A percentile compares a stretch with the other conserved stretches of the same genome.
phyloP scores from a whole-genome alignment of 768 basidiomycete genomes.

The Tephrocybe sp. region DNA sequence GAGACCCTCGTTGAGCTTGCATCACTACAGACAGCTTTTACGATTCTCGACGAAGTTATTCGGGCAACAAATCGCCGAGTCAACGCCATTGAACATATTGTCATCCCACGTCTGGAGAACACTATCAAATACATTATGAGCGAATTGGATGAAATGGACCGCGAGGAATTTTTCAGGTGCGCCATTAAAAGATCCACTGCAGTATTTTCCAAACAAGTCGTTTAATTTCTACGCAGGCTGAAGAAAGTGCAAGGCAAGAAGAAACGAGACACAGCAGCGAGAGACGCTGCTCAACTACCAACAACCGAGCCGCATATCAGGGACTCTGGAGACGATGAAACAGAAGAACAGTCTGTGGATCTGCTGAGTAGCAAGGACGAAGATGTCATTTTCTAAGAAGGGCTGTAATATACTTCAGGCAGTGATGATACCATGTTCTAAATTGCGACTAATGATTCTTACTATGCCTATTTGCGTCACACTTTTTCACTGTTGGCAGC shows the following conservation, averaged over 20 bases:
- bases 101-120: conserved; percentile 94
- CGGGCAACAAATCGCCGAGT: conserved; percentile 98
- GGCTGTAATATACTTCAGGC: background rate
- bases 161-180: conserved; percentile 90
- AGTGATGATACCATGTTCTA: background rate
- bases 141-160: conserved; percentile 98
- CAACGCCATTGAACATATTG: conserved; percentile 96
- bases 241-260: conserved; percentile 99
- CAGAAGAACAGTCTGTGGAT: conserved; percentile 42
- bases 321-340: conserved; percentile 35
- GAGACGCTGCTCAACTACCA: conserved; percentile 29
- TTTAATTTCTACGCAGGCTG: conserved; percentile 49
- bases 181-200: conserved; percentile 21
- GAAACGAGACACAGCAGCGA: conserved; percentile 72
- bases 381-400: conserved; percentile 87
- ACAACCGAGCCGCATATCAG: conserved; percentile 27
- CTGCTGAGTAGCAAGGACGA: conserved; percentile 85
- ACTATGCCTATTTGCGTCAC: too few species aligned
- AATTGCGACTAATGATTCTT: background rate
- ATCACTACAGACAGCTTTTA: conserved; percentile 96
- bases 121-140: conserved; percentile 98
- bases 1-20: conserved; percentile 97
- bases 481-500: too few species aligned
- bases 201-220: background rate
- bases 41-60: conserved; percentile 98